Percentiles rank a stretch among this genome's conserved stretches.
These are phyloP conservation scores for Aspergillus sp. DNA, from an alignment of 2,329 filamentous ascomycete genomes.

Conservation along the genomic window DNA sequence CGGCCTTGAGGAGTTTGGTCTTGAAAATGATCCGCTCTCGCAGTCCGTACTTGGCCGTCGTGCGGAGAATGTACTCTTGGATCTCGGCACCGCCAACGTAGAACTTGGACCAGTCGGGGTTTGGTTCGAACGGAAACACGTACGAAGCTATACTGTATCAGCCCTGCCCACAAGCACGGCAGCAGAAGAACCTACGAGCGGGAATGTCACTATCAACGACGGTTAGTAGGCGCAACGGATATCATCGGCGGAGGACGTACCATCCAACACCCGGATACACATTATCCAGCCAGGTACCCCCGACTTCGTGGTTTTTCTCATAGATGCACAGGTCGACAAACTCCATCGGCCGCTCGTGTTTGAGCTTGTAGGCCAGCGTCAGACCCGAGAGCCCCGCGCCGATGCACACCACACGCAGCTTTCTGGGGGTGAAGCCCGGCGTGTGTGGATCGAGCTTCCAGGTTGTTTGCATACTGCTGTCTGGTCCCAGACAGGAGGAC, in stretches of 20 bases:
- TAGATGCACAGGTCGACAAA: slow-evolving; percentile 27
- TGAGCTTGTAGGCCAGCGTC: slow-evolving; percentile 40
- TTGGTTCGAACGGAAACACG: slow-evolving; percentile 43
- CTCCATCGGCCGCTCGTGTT: slow-evolving; percentile 25
- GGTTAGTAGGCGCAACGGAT: background rate
- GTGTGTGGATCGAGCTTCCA: slow-evolving; percentile 3
- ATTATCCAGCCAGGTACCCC: slow-evolving; percentile 35
- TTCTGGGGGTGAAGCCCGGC: slow-evolving; percentile 14
- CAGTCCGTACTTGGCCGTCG: slow-evolving; percentile 41
- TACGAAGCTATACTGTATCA: slow-evolving; percentile 30
- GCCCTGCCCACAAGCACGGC: background rate
- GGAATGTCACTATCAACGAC: slow-evolving; percentile 1
- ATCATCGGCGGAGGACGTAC: background rate
- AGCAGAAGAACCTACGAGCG: background rate
- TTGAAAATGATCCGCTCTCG: slow-evolving; percentile 37
- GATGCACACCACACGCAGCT: slow-evolving; percentile 22
- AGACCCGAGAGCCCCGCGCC: slow-evolving; percentile 34
- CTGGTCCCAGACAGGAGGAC: background rate
- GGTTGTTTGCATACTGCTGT: background rate
- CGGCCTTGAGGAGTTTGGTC: slow-evolving; percentile 35
- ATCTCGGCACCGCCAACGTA: slow-evolving; percentile 44
- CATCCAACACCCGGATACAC: slow-evolving; percentile 39
- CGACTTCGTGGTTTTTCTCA: slow-evolving; percentile 30
- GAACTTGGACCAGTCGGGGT: slow-evolving; percentile 43
- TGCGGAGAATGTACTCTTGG: slow-evolving; percentile 42